Evolutionary conservation across 495 filamentous ascomycete species (phyloP), one percentile per base, ranked within the genome.

Genomic region (Hypomontagnella submonticulosa): DNA sequence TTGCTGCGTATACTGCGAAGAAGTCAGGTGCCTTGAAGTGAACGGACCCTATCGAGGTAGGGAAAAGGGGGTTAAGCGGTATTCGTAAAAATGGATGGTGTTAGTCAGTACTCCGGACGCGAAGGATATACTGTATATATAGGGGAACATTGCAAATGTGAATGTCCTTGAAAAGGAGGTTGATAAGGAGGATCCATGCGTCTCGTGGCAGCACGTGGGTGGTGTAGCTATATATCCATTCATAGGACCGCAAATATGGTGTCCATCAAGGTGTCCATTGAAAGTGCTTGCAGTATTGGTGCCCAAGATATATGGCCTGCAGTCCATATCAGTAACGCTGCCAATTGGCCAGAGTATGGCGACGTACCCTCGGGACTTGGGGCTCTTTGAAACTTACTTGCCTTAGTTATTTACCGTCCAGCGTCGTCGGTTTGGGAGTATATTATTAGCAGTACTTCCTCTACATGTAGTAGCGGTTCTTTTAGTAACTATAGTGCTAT

Each of bases 1-100:
- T 87, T 65, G 81, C 85, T n/a, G 76, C 82, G 1, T 85, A 75
- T 69, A 81, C 80, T 15, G 85, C 78, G 1, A 76, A 83, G 76
- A 82, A 77, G 69, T 56, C 67, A 6, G 76, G 77, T 11, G 56
- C 61, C 1, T 54, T 63, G 0, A 64, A 71, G 27, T 50, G 18
- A 49, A 10, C 7, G 46, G 20, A 33, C 4, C 12, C 4, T 2
- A 6, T 27, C 23, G 23, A 6, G 6, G 15, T 30, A 27, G 23
- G 6, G 34, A 27, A 20, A 41, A 9, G 2, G 36, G 36, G 36
- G 16, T 16, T n/a, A 37, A 6, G 23, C 3, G 23, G 23, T 6
- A 3, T 27, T 27, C 23, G 23, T 27, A 27, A 6, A 27, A 27
- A 27, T 27, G 23, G 23, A 27, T 6, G 6, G 23, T 27, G 23